A percentile compares a stretch with the other conserved stretches of the same genome.
These are phyloP conservation scores for Metschnikowia bowlesiae DNA, from an alignment of 805 yeast species.

Conservation along the genomic window DNA sequence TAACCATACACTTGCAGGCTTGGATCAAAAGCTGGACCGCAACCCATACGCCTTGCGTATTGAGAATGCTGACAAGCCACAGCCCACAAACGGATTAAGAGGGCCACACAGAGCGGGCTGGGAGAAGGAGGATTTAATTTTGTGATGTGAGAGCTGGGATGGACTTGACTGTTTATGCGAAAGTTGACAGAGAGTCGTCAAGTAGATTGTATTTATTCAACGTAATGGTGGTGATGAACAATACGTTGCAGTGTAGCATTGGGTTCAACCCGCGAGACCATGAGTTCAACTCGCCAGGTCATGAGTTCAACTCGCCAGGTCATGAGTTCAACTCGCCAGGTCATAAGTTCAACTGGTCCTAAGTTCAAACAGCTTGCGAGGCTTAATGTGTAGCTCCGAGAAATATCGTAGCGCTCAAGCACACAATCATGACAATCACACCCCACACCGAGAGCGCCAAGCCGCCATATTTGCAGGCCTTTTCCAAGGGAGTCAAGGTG, in stretches of 20 bases:
- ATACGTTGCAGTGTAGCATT: background rate
- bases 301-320: background rate
- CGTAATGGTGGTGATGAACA: background rate
- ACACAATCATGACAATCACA: slow-evolving; percentile 60
- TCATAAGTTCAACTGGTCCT: too few relatives aligned
- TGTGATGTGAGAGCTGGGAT: slow-evolving; percentile 5
- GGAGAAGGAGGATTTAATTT: slow-evolving; percentile 36
- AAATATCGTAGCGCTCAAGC: slow-evolving; percentile 50
- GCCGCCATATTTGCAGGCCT: slow-evolving; percentile 43
- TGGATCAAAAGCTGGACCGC: slow-evolving; percentile 49
- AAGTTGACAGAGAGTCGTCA: too few relatives aligned
- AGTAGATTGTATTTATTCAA: background rate
- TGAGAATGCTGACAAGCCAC: slow-evolving; percentile 30
- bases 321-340: background rate
- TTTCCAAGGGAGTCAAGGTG: slow-evolving; percentile 25
- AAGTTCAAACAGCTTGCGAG: background rate
- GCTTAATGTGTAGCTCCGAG: slow-evolving; percentile 34
- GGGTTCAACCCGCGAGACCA: background rate
- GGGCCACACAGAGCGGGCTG: slow-evolving; percentile 34
- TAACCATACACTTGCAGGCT: slow-evolving; percentile 70
- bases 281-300: background rate
- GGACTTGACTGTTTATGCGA: too few relatives aligned
- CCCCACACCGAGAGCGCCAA: slow-evolving; percentile 66
- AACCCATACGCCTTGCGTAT: slow-evolving; percentile 60
- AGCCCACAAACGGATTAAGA: slow-evolving; percentile 36